Percentiles rank a stretch among this genome's conserved stretches.
phyloP scores from a whole-genome alignment of 768 basidiomycete species.

The Rhizopogon vulgaris region DNA sequence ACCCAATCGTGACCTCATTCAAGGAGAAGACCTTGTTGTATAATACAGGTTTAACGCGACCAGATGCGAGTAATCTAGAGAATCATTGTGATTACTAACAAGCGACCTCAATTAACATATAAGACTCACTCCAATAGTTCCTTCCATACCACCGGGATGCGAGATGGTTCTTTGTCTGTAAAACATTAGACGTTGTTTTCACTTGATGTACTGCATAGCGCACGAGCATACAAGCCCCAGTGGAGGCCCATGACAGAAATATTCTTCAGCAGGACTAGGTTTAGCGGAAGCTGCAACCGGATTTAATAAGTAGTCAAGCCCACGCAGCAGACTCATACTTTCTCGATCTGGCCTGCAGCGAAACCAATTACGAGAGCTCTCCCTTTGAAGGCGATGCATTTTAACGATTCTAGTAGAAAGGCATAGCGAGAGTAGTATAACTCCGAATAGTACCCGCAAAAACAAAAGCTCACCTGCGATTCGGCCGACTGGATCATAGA shows the following conservation, averaged over 20 bases:
- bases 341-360: slow-evolving; percentile 20
- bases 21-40: slow-evolving; percentile 69
- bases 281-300: slow-evolving; percentile 65
- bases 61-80: slow-evolving; percentile 59
- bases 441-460: neutral
- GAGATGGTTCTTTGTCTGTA: slow-evolving; percentile 59
- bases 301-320: neutral
- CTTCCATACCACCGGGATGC: slow-evolving; percentile 65
- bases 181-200: neutral
- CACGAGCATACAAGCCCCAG: slow-evolving; percentile 79
- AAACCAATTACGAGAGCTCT: slow-evolving; percentile 89
- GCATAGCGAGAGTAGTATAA: neutral
- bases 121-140: slow-evolving; percentile 54
- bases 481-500: slow-evolving; percentile 83
- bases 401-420: slow-evolving; percentile 58
- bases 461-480: slow-evolving; percentile 45
- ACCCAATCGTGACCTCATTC: slow-evolving; percentile 58
- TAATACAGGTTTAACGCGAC: slow-evolving; percentile 59
- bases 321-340: slow-evolving; percentile 1
- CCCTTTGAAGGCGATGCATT: slow-evolving; percentile 94
- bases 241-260: slow-evolving; percentile 77
- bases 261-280: slow-evolving; percentile 80
- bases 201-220: slow-evolving; percentile 19
- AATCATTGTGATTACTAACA: neutral
- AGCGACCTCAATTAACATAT: slow-evolving; percentile 4